phyloP scores from a whole-genome alignment of 2,329 filamentous ascomycete genomes.

The Penicillium sp. region DNA sequence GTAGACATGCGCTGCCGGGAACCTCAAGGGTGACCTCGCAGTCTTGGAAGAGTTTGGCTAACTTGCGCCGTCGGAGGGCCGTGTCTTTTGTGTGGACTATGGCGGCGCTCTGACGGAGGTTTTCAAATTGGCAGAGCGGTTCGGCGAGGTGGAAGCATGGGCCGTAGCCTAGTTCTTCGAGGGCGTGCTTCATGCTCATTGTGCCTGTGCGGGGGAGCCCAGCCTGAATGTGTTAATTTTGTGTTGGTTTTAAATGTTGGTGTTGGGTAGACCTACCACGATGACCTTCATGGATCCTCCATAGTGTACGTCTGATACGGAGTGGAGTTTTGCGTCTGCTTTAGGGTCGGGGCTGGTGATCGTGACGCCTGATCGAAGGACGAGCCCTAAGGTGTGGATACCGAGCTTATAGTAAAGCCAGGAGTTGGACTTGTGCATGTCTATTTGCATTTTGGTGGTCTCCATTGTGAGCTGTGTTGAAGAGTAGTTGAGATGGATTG shows the following conservation, averaged over 20 bases:
- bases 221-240: constrained; percentile 9
- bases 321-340: constrained; percentile 8
- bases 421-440: constrained; percentile 13
- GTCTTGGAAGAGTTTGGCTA: constrained; percentile 12
- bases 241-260: neutral
- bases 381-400: constrained; percentile 12
- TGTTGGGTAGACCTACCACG: constrained; percentile 9
- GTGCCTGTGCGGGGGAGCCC: constrained; percentile 21
- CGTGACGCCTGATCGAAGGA: constrained; percentile 11
- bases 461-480: constrained; percentile 7
- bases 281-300: constrained; percentile 12
- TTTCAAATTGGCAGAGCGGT: constrained; percentile 16
- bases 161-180: constrained; percentile 18
- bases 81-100: constrained; percentile 17
- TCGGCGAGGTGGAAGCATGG: constrained; percentile 17
- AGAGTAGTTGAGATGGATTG: neutral
- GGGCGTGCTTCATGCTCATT: constrained; percentile 18
- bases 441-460: constrained; percentile 8
- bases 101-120: constrained; percentile 13
- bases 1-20: constrained; percentile 15
- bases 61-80: constrained; percentile 13
- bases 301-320: constrained; percentile 8
- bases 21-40: constrained; percentile 15
- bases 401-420: constrained; percentile 12
- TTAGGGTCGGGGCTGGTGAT: constrained; percentile 15